Base-by-base conservation (phyloP, 2,329 filamentous ascomycete genomes). In the Claviceps sp. region DNA sequence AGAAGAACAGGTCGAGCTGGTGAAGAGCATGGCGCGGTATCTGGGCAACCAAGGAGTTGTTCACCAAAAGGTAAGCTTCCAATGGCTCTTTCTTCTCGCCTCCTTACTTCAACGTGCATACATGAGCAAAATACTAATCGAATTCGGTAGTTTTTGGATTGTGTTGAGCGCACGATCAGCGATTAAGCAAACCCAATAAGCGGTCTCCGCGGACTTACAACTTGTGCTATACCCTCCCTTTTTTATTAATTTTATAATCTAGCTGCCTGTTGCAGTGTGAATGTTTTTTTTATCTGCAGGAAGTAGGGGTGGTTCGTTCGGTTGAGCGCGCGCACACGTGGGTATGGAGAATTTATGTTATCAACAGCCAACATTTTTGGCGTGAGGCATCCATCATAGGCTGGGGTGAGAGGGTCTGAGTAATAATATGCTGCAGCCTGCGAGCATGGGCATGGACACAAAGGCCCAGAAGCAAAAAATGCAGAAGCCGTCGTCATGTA, bases 1-100 rank as follows among this genome's bases (percentile, higher is more conserved):
- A 1, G 89, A 95, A 42, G 88, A 98, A 69, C 91, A 98, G 69
- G 75, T 95, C 55, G 91, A 96, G 68, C 73, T 88, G 50, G 75
- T 89, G 26, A 79, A 77, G 63, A 74, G 74, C 7, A 80, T 86
- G 64, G 73, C 74, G 52, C 77, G 77, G 57, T 83, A 85, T 61
- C 70, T 85, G 42, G 73, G 74, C 55, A 85, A 85, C 61, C 82
- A 85, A 65, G 80, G 78, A n/a, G 59, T 68, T 43, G 57, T 69
- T 47, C 55, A 65, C 37, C 59, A 62, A 45, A 58, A 58, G 37
- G 67, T 69, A 56, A 47, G 13, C 22, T 20, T n/a, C 13, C 16
- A 37, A 2, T 36, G 6, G 17, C 5, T 11, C 4, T 20, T 4
- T 22, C 7, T 42, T 17, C 11, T 17, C 17, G 37, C 2, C 16